Evolutionary conservation across 305 asterid genomes (phyloP).

Genomic region (Solanum hybrid): DNA sequence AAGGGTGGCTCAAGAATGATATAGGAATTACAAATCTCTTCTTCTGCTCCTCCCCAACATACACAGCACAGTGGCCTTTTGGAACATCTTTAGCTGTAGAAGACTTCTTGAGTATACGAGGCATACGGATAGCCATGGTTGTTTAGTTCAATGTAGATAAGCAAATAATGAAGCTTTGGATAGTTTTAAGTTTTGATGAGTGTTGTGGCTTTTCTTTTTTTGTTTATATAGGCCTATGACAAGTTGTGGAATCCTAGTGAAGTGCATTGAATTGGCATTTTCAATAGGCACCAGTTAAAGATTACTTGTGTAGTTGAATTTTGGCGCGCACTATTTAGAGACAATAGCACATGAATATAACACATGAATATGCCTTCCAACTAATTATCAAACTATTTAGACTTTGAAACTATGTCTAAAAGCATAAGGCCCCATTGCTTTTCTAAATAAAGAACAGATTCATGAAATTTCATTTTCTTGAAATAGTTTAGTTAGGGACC

Average conservation of each 20-base stretch:
- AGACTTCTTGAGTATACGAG: not conserved
- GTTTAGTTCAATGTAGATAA: not conserved
- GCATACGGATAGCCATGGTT: not conserved
- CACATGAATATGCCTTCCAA: not conserved
- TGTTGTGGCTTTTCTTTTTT: not conserved
- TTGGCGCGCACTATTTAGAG: not conserved
- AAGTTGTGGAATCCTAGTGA: no score
- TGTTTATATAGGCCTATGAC: not conserved
- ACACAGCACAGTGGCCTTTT: not conserved
- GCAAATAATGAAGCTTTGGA: not conserved
- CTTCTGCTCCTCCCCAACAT: not conserved
- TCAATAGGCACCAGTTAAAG: not conserved
- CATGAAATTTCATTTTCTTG: not conserved
- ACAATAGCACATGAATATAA: not conserved
- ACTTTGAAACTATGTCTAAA: not conserved
- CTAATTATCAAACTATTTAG: not conserved
- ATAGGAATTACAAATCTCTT: slow-evolving; percentile 2
- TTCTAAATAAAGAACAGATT: not conserved
- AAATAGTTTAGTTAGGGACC: not conserved
- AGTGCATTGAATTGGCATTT: not conserved
- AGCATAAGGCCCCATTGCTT: not conserved
- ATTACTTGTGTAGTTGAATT: not conserved
- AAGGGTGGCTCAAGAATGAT: slow-evolving; percentile 6
- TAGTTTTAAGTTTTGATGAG: not conserved
- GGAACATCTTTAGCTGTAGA: not conserved